Base-by-base conservation (phyloP, 2,329 filamentous ascomycete species). In the Aureobasidium namibiae region DNA sequence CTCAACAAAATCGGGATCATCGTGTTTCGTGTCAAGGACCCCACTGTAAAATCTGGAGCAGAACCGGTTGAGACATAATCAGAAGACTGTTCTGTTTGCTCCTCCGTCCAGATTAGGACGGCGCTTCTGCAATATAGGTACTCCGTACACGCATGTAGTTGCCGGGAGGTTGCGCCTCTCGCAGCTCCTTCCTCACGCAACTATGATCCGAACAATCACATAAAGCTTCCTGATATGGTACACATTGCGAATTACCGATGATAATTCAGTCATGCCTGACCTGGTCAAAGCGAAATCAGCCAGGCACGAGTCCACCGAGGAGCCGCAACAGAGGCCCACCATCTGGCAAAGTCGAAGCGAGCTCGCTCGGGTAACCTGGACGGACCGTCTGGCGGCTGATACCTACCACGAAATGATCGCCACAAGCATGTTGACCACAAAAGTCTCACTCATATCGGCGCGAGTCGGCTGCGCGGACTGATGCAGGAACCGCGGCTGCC, bases 291-390 rank as follows among this genome's bases (percentile, higher is more conserved):
- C 21, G 14, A 39, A 26, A 38, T 8, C 14, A 38, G 2, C 5
- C 33, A 52, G n/a, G n/a, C 36, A 53, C 26, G 9, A 41, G 24
- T 21, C 44, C 52, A 44, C 41, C 3, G 41, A 41, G 7, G 10
- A 36, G 18, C 29, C 39, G 39, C 39, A 26, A 56, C 18, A 23
- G 16, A 29, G 52, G 26, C 39, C 39, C 52, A 56, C 52, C 39
- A 34, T 34, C 10, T 8, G 42, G 52, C 52, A 56, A 44, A 44
- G 52, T 44, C 29, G 39, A 56, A 56, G 52, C 52, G 52, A 56
- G 52, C 26, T 33, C 16, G 49, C 26, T 34, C 36, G 49, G 36
- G n/a, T 41, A n/a, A 53, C 34, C 18, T 38, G 33, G 18, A 54
- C 50, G 38, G 39, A 8, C 50, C 50, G 50, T 24, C 52, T 44